phyloP scores from a whole-genome alignment of 1,284 basidiomycete species.

The Marasmius sp. region DNA sequence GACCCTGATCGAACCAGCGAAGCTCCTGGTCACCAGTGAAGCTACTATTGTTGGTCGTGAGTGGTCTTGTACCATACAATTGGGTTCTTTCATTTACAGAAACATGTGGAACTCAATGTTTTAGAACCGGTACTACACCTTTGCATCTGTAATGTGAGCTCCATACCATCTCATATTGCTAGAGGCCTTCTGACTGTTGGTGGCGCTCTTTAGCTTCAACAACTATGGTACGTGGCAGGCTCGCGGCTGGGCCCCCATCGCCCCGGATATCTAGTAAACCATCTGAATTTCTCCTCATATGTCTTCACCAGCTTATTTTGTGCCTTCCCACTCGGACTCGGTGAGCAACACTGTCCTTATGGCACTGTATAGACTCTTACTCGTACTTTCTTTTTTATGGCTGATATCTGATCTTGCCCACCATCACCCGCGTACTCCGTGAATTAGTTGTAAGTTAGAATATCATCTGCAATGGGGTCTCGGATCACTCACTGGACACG shows the following conservation, averaged over 20 bases:
- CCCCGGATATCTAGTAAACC: no score
- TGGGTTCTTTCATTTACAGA: neutral
- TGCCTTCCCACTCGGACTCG: slow-evolving; percentile 25
- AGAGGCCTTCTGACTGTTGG: neutral
- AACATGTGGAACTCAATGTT: neutral
- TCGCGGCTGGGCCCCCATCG: no score
- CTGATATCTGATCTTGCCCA: slow-evolving; percentile 28
- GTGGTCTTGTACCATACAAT: slow-evolving; percentile 17
- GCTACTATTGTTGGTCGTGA: slow-evolving; percentile 47
- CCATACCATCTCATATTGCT: neutral
- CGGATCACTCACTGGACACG: no score
- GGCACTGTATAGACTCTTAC: neutral
- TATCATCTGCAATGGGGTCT: no score
- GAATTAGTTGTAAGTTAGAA: neutral
- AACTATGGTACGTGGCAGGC: slow-evolving; percentile 9
- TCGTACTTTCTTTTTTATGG: slow-evolving; percentile 15
- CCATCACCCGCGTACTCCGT: neutral
- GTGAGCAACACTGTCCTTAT: slow-evolving; percentile 21
- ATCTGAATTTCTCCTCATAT: neutral
- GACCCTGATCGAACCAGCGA: slow-evolving; percentile 27
- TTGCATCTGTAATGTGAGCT: slow-evolving; percentile 49
- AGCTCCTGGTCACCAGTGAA: slow-evolving; percentile 54
- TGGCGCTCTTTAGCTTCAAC: slow-evolving; percentile 1
- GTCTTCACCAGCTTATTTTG: slow-evolving; percentile 30
- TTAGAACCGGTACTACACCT: slow-evolving; percentile 57